Percentiles rank a stretch among this genome's conserved stretches.
These are phyloP conservation scores for Xylaria sp. DNA, from an alignment of 2,329 filamentous ascomycete species.

Conservation along the genomic window DNA sequence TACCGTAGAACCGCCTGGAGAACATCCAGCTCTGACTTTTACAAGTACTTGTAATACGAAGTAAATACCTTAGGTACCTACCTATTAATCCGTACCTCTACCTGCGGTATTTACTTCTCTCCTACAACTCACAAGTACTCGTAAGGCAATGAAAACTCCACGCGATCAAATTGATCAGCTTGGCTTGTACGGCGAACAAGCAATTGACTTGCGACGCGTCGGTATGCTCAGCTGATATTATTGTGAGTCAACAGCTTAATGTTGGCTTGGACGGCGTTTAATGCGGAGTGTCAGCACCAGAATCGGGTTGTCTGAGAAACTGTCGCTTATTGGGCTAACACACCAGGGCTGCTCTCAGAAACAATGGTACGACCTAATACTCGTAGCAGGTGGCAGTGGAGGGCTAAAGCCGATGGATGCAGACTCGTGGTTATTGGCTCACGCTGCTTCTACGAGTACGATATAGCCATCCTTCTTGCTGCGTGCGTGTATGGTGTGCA, in stretches of 20 bases:
- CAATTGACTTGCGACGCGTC: constrained; percentile 1
- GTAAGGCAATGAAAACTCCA: neutral
- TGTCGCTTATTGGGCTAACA: neutral
- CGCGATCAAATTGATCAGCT: constrained; percentile 11
- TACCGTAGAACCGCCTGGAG: no score
- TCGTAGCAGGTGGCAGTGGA: neutral
- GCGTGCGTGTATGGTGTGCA: neutral
- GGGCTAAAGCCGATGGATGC: neutral
- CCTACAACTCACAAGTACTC: no score
- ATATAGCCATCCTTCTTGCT: neutral
- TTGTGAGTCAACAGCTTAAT: neutral
- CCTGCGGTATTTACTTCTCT: no score
- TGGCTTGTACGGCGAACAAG: constrained; percentile 14
- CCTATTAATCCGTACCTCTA: no score
- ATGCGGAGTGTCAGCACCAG: constrained; percentile 12
- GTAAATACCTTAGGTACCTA: no score
- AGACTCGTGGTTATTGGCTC: neutral
- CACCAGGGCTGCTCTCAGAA: neutral
- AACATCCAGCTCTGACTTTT: no score
- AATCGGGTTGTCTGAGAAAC: neutral
- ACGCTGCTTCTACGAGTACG: neutral
- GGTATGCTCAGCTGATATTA: constrained; percentile 5
- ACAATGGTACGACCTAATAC: neutral
- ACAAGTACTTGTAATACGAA: no score
- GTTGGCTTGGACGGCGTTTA: constrained; percentile 12